These are phyloP conservation scores for Podosphaera aphanis DNA, from an alignment of 2,329 filamentous ascomycete genomes.

Conservation along the genomic window DNA sequence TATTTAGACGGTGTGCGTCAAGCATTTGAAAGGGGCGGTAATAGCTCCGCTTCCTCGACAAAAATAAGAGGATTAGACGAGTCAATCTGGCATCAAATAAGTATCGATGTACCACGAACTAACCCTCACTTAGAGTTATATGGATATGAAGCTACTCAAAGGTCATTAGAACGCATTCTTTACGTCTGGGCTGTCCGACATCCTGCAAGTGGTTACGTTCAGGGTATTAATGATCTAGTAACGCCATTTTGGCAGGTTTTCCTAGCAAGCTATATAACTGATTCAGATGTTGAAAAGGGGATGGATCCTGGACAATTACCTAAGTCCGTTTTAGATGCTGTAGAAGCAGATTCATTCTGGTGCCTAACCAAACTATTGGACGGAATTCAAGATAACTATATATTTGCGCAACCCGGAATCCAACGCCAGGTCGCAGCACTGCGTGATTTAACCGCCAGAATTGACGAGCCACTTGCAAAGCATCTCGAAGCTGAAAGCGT, in stretches of 20 bases:
- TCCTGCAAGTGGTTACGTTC: constrained; percentile 90
- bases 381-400: constrained; percentile 97
- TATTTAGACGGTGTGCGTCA: constrained; percentile 78
- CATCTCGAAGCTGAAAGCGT: constrained; percentile 80
- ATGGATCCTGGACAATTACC: constrained; percentile 95
- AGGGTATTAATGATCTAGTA: constrained; percentile 94
- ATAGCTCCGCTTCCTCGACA: constrained; percentile 19
- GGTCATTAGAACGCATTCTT: constrained; percentile 78
- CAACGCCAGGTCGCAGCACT: constrained; percentile 78
- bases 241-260: constrained; percentile 98
- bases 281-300: constrained; percentile 70
- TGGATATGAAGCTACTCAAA: constrained; percentile 83
- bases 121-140: constrained; percentile 93
- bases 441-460: constrained; percentile 72
- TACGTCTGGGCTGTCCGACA: constrained; percentile 97
- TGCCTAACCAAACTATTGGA: constrained; percentile 94
- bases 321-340: constrained; percentile 73
- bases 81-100: constrained; percentile 98
- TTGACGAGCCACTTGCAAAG: constrained; percentile 62
- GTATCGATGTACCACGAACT: constrained; percentile 87
- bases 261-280: constrained; percentile 80
- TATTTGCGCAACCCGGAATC: constrained; percentile 90
- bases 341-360: constrained; percentile 97
- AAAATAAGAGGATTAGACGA: constrained; percentile 58
- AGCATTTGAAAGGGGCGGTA: constrained; percentile 43